Conservation (phyloP, 805 yeast species). For the Metschnikowia anglica region DNA sequence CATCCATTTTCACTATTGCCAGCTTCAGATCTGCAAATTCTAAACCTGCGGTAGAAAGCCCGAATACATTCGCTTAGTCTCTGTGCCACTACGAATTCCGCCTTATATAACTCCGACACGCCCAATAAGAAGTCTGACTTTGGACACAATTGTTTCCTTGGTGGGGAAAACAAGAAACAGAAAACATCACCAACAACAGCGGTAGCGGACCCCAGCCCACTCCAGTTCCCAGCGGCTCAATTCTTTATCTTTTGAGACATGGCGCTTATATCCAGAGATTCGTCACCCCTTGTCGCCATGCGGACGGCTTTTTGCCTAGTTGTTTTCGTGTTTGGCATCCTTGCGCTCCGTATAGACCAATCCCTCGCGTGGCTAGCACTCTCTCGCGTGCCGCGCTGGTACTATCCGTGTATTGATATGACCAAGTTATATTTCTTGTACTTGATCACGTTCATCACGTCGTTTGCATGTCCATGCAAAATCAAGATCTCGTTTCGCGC, state of each 20-base stretch:
- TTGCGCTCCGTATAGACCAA: constrained; percentile 51
- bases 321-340: constrained; percentile 26
- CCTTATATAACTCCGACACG: too few relatives aligned
- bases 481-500: constrained; percentile 52
- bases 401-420: constrained; percentile 45
- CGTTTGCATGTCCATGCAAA: constrained; percentile 51
- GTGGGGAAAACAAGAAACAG: too few relatives aligned
- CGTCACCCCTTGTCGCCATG: constrained; percentile 17
- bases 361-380: constrained; percentile 34
- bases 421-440: constrained; percentile 62
- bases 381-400: constrained; percentile 28
- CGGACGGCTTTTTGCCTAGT: constrained; percentile 26
- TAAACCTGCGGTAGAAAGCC: too few relatives aligned
- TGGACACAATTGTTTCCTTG: too few relatives aligned
- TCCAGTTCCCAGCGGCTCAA: too few relatives aligned
- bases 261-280: constrained; percentile 9
- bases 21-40: too few relatives aligned
- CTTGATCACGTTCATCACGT: constrained; percentile 50
- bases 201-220: too few relatives aligned
- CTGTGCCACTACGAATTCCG: too few relatives aligned
- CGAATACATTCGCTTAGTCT: too few relatives aligned
- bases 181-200: too few relatives aligned
- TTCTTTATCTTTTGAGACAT: not conserved
- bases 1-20: too few relatives aligned
- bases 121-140: too few relatives aligned